Percentiles rank a stretch among this genome's conserved stretches.
Conservation (phyloP, 495 filamentous ascomycete genomes). For the Penicillium cataractarum region DNA sequence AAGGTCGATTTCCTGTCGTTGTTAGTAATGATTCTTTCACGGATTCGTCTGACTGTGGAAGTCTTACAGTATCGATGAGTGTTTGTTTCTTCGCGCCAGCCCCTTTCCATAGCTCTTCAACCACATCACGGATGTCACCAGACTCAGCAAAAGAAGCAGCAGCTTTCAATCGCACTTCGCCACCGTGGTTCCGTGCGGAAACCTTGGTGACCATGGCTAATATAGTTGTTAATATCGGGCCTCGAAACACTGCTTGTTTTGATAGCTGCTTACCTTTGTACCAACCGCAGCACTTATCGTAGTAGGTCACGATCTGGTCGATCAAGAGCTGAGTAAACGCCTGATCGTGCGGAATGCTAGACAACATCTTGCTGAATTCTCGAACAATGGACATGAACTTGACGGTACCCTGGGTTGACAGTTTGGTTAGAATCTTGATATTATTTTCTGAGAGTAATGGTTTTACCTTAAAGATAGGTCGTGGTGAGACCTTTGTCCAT, state of each 20-base stretch:
- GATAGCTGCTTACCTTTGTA: constrained; percentile 62
- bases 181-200: constrained; percentile 39
- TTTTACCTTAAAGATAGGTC: constrained; percentile 79
- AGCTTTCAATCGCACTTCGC: constrained; percentile 61
- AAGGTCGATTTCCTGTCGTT: constrained; percentile 62
- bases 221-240: constrained; percentile 3
- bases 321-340: constrained; percentile 91
- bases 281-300: constrained; percentile 88
- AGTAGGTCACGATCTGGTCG: constrained; percentile 85
- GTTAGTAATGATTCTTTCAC: constrained; percentile 7
- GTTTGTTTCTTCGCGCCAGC: constrained; percentile 35
- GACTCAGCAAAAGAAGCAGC: constrained; percentile 72
- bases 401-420: constrained; percentile 62
- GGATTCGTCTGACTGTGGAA: not conserved
- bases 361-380: constrained; percentile 92
- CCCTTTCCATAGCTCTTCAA: constrained; percentile 63
- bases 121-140: constrained; percentile 67
- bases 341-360: constrained; percentile 93
- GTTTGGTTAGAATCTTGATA: not conserved
- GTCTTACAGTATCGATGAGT: constrained; percentile 46
- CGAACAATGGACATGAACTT: constrained; percentile 85
- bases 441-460: not conserved
- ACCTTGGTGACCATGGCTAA: constrained; percentile 49
- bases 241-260: not conserved
- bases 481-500: constrained; percentile 74